These are phyloP conservation scores for Pyrrhoderma lamaoense DNA, from an alignment of 1,284 basidiomycete species.

Conservation along the genomic window DNA sequence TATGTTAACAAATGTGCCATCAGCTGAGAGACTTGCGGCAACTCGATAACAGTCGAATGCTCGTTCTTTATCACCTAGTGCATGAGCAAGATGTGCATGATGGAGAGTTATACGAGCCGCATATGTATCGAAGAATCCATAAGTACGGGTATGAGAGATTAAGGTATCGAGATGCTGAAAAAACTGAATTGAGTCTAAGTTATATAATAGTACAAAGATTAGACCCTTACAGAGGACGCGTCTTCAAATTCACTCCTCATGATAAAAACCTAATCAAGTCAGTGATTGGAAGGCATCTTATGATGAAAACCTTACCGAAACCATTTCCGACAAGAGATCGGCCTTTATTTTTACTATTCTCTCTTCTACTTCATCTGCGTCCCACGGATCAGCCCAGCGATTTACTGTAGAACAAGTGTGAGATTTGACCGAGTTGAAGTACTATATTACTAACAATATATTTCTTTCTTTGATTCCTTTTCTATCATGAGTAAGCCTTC, in stretches of 20 bases:
- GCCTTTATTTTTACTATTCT: constrained; percentile 56
- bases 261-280: constrained; percentile 43
- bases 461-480: constrained; percentile 36
- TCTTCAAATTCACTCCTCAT: constrained; percentile 59
- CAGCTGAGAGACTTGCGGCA: constrained; percentile 39
- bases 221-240: constrained; percentile 34
- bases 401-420: constrained; percentile 27
- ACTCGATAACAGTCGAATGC: constrained; percentile 57
- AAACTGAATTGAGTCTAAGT: neutral
- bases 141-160: constrained; percentile 54
- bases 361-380: constrained; percentile 42
- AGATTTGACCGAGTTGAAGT: neutral
- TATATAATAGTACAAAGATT: neutral
- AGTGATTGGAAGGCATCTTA: neutral
- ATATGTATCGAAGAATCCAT: constrained; percentile 47
- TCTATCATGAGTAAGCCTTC: constrained; percentile 54
- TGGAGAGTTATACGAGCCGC: constrained; percentile 57
- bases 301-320: constrained; percentile 37
- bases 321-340: constrained; percentile 60
- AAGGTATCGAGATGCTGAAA: constrained; percentile 43
- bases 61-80: constrained; percentile 37
- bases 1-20: constrained; percentile 45
- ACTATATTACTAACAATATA: constrained; percentile 16
- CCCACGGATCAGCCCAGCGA: constrained; percentile 43
- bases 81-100: constrained; percentile 66